Conservation (phyloP, 345 rosid genomes). For the Alliaria petiolata region DNA sequence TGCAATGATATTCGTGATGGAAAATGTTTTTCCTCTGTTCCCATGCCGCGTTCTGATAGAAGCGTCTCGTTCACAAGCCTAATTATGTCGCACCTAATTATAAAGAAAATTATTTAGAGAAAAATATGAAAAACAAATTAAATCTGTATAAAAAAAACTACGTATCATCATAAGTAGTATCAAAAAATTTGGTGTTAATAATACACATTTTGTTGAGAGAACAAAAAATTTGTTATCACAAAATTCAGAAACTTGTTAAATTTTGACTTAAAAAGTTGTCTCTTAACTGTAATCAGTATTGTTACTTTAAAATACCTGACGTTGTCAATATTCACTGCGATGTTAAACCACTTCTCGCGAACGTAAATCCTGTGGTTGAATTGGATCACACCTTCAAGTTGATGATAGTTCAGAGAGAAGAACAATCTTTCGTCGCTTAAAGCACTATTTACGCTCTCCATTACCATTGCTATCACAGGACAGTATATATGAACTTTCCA, state of each 20-base stretch:
- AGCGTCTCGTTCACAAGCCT: conserved; percentile 53
- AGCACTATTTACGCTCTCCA: conserved; percentile 45
- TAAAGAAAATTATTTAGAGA: neutral
- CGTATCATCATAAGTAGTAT: neutral
- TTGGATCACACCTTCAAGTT: conserved; percentile 83
- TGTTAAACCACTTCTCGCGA: conserved; percentile 56
- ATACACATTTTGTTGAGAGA: neutral
- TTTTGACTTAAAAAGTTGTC: too few species aligned
- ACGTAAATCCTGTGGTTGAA: conserved; percentile 53
- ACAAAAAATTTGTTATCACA: too few species aligned
- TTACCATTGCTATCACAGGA: conserved; percentile 78
- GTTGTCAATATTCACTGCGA: conserved; percentile 66
- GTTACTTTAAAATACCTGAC: conserved; percentile 47
- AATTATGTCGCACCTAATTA: conserved; percentile 55
- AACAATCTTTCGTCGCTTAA: conserved; percentile 52
- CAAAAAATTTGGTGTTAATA: neutral
- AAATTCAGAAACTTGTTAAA: too few species aligned
- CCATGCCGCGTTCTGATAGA: conserved; percentile 60
- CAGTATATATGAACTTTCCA: conserved; percentile 89
- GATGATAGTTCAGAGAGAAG: conserved; percentile 82
- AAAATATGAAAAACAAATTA: neutral
- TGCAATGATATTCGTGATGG: conserved; percentile 72
- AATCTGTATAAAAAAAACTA: neutral
- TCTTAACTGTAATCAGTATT: neutral
- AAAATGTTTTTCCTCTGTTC: conserved; percentile 71